These are phyloP conservation scores for Saccharomycopsis phalli DNA, from an alignment of 1,139 yeast genomes.

Conservation along the genomic window DNA sequence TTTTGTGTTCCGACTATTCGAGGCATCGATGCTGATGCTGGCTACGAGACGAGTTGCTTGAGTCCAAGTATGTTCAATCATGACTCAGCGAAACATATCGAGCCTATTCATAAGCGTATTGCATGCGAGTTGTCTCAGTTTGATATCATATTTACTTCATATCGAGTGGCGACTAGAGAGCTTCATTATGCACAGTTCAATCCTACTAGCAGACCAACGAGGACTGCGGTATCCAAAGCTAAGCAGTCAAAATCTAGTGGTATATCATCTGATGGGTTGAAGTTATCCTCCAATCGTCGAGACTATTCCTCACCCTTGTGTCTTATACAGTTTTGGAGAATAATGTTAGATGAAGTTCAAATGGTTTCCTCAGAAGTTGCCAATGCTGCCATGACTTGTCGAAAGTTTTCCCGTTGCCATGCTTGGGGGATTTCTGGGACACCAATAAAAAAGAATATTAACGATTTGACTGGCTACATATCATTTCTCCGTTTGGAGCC, in stretches of 20 bases:
- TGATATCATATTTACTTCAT: conserved; percentile 82
- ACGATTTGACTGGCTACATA: conserved; percentile 63
- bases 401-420: conserved; percentile 73
- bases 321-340: conserved; percentile 81
- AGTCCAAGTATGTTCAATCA: not conserved
- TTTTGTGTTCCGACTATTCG: conserved; percentile 10
- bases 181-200: conserved; percentile 74
- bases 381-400: conserved; percentile 71
- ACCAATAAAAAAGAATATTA: conserved; percentile 59
- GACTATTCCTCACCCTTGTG: conserved; percentile 78
- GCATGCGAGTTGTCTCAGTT: conserved; percentile 42
- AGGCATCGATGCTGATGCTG: conserved; percentile 7
- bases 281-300: conserved; percentile 25
- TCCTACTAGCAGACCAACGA: conserved; percentile 47
- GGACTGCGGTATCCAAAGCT: conserved; percentile 28
- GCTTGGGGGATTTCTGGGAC: conserved; percentile 98
- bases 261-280: not conserved
- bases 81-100: conserved; percentile 6
- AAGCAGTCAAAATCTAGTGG: not conserved
- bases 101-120: conserved; percentile 25
- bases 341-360: conserved; percentile 88
- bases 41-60: not conserved
- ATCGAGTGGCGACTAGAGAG: conserved; percentile 59
- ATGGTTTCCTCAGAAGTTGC: conserved; percentile 73
- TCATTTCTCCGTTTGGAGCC: conserved; percentile 63